Evolutionary conservation across 2,329 filamentous ascomycete species (phyloP), one percentile per base, ranked within the genome.

Genomic region (Microsporum canis): DNA sequence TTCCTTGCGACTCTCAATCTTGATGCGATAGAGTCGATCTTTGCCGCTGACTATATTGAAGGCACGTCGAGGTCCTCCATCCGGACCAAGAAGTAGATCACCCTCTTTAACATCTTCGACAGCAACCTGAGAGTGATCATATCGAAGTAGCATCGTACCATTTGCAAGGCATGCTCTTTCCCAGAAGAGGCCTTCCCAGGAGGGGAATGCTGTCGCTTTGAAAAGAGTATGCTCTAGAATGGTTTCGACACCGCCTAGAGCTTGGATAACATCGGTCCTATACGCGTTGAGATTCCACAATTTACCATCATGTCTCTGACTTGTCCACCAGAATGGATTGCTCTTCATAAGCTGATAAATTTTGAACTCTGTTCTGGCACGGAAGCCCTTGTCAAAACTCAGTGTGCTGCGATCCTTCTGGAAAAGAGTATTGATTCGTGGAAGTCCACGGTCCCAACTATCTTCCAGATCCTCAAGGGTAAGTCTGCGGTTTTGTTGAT

Each of bases 301-400:
- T 71, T 97, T 97, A 71, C 94, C 94, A 69, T 99, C 94, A 70
- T 99, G 95, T 43, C 94, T 82, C 74, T 97, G 92, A 69, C 89
- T 95, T 3, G 94, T 99, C 94, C 94, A 99, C 91, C 91, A 96
- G 80, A 97, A 97, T 0, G 94, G 94, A 72, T 97, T 96, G 76
- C 88, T 95, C 84, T 95, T 96, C 92, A 99, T 97, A 63, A 97
- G 80, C 73, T 97, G 92, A 72, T 97, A 99, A 34, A 94, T 86
- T 80, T 99, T 99, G 80, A 99, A 99, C 73, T 99, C 94, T 8
- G 92, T 90, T 60, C 94, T 84, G 12, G 91, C 86, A 67, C 94
- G 87, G 86, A 97, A 99, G 60, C 94, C 94, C 77, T 99, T 99
- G 78, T 99, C 94, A 70, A 99, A 99, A 70, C 90, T 95, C 65